Evolutionary conservation across 306 rosid genomes (phyloP).

Genomic region (Trichosanthes cucumerina): DNA sequence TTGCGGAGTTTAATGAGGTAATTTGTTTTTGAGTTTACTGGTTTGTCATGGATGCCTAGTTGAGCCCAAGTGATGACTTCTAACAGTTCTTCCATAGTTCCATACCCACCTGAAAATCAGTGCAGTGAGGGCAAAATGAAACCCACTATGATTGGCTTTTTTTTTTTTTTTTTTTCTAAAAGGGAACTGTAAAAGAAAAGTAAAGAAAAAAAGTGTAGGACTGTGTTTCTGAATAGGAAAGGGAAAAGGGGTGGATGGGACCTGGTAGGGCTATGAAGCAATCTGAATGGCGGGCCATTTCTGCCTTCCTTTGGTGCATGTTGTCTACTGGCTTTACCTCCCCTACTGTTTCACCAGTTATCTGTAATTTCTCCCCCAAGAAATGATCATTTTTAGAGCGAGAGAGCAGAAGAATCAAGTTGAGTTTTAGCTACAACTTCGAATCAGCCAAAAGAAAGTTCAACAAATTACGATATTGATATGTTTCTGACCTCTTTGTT

Average conservation of each 20-base stretch:
- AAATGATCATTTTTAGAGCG: neutral
- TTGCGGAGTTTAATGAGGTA: neutral
- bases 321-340: slow-evolving; percentile 38
- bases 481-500: slow-evolving; percentile 27
- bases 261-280: slow-evolving; percentile 57
- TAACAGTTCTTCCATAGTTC: slow-evolving; percentile 44
- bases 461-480: neutral
- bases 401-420: neutral
- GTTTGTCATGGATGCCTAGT: slow-evolving; percentile 55
- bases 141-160: neutral
- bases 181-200: neutral
- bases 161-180: neutral
- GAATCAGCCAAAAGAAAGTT: neutral
- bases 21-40: slow-evolving; percentile 20
- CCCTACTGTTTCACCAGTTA: slow-evolving; percentile 56
- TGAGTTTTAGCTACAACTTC: neutral
- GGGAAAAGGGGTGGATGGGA: slow-evolving; percentile 14
- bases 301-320: slow-evolving; percentile 66
- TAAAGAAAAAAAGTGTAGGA: neutral
- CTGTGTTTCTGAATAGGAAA: slow-evolving; percentile 1
- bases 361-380: slow-evolving; percentile 11
- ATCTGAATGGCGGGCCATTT: slow-evolving; percentile 62
- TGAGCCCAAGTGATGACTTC: slow-evolving; percentile 58
- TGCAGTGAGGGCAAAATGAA: neutral
- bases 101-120: slow-evolving; percentile 41